Evolutionary conservation across 805 yeast species (phyloP), one percentile per base, ranked within the genome.

Genomic region (Wickerhamiella spandovensis): DNA sequence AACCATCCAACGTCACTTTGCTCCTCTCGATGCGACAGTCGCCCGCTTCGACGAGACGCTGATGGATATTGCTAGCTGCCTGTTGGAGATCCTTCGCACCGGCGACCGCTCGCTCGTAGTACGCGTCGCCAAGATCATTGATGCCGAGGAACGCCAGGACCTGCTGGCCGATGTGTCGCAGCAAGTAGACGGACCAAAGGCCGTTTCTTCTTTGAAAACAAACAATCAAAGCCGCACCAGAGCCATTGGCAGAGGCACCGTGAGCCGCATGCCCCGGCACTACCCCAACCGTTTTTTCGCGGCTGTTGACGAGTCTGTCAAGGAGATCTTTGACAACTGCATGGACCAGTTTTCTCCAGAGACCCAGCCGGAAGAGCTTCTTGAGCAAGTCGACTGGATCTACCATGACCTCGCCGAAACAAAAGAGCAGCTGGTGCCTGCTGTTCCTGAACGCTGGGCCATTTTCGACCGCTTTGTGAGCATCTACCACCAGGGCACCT

Each of bases 141-240:
- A 88, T 55, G 73, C 70, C 55, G 98, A 92, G 64, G 85, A 83
- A 56, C 71, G 75, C 25, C 87, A 85, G 60, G 98, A 92, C 60
- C 64, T 79, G 53, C 79, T 81, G 48, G 67, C 44, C 61, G 65
- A 54, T 61, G 24, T 71, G 71, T 22, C 70, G 7, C 51, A 48
- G 39, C 43, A 39, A 21, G 43, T 39, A 13, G 24, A 39, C 13
- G 43, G 24, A 2, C 22, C 43, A 7, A 39, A 20, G 10, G 2
- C 24, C 15, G 24, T 20, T 8, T 10, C 24, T 18, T 20, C 22
- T 20, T 18, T 39, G 12, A 22, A 24, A 3, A 13, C 20, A 21
- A 28, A 17, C 4, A 18, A 17, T 2, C 20, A 38, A 2, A 24
- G 17, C 25, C 6, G 37, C 6, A 12, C 18, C 3, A 5, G 46